Percentiles rank a stretch among this genome's conserved stretches.
phyloP scores from a whole-genome alignment of 2,329 filamentous ascomycete genomes.

The Ascosphaera aggregata region DNA sequence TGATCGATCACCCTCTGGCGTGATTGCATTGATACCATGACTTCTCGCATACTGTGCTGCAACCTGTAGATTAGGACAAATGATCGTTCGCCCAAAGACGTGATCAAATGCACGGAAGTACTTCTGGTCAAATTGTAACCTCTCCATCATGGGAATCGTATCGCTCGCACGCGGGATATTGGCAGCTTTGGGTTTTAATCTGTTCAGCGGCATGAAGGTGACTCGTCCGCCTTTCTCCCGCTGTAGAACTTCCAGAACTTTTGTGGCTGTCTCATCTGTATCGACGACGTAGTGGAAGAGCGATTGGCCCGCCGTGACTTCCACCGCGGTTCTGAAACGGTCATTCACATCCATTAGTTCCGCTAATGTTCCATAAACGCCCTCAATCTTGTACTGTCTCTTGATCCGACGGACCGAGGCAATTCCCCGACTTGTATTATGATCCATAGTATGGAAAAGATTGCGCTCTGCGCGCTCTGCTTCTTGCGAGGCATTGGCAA shows the following conservation, averaged over 20 bases:
- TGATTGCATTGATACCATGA: constrained; percentile 81
- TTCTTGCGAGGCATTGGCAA: constrained; percentile 53
- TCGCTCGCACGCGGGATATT: constrained; percentile 73
- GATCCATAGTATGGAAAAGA: constrained; percentile 70
- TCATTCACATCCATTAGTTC: constrained; percentile 79
- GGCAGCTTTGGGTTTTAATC: constrained; percentile 43
- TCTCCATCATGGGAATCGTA: constrained; percentile 66
- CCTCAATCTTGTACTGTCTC: constrained; percentile 52
- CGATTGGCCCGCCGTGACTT: constrained; percentile 78
- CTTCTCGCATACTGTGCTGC: constrained; percentile 81
- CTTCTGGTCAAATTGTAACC: constrained; percentile 51
- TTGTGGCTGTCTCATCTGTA: constrained; percentile 65
- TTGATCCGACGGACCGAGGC: constrained; percentile 71
- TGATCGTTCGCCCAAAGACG: constrained; percentile 85
- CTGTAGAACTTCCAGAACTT: constrained; percentile 56
- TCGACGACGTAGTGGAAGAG: constrained; percentile 95
- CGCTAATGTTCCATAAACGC: constrained; percentile 78
- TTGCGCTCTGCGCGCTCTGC: constrained; percentile 53
- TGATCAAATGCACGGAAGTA: constrained; percentile 80
- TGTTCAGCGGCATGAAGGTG: constrained; percentile 84
- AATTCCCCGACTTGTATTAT: constrained; percentile 63
- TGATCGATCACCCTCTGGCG: constrained; percentile 78
- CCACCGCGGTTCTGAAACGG: constrained; percentile 66
- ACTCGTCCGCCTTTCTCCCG: constrained; percentile 62
- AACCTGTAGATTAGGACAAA: constrained; percentile 73